phyloP scores from a whole-genome alignment of 1,284 basidiomycete species.

The Sphaerobolus stellatus region DNA sequence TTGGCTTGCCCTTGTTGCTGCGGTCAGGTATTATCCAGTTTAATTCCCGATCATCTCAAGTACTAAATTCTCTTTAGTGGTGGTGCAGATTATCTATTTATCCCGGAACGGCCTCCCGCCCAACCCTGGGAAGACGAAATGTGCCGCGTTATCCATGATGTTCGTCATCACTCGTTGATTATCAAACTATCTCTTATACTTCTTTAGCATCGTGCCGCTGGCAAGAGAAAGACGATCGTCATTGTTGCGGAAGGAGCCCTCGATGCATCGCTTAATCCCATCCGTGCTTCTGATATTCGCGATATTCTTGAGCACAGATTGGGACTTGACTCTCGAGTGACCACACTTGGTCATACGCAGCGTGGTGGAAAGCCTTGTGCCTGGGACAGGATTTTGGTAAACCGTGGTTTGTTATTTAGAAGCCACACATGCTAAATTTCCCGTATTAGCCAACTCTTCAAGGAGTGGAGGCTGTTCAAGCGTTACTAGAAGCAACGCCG shows the following conservation, averaged over 20 bases:
- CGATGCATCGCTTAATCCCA: conserved; percentile 85
- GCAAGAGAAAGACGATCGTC: conserved; percentile 98
- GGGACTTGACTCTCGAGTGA: conserved; percentile 93
- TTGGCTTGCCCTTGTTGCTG: conserved; percentile 93
- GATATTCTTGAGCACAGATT: conserved; percentile 83
- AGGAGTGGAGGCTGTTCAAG: conserved; percentile 91
- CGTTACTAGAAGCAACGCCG: conserved; percentile 85
- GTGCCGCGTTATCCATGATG: conserved; percentile 83
- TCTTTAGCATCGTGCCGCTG: conserved; percentile 79
- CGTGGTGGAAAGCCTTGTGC: conserved; percentile 93
- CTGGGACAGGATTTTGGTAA: conserved; percentile 86
- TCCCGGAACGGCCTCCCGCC: conserved; percentile 87
- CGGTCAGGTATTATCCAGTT: conserved; percentile 62
- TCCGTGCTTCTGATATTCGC: conserved; percentile 89
- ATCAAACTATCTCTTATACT: conserved; percentile 2
- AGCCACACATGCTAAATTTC: neutral
- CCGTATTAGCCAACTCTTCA: conserved; percentile 83
- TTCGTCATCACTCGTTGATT: no score
- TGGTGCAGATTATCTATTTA: conserved; percentile 97
- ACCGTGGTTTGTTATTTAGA: conserved; percentile 19
- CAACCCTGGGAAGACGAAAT: conserved; percentile 90
- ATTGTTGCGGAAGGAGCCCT: conserved; percentile 97
- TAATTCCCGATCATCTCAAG: conserved; percentile 14
- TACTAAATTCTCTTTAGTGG: conserved; percentile 48
- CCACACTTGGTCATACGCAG: conserved; percentile 97